Conservation (phyloP, 2,329 filamentous ascomycete species). For the Talaromyces islandicus region DNA sequence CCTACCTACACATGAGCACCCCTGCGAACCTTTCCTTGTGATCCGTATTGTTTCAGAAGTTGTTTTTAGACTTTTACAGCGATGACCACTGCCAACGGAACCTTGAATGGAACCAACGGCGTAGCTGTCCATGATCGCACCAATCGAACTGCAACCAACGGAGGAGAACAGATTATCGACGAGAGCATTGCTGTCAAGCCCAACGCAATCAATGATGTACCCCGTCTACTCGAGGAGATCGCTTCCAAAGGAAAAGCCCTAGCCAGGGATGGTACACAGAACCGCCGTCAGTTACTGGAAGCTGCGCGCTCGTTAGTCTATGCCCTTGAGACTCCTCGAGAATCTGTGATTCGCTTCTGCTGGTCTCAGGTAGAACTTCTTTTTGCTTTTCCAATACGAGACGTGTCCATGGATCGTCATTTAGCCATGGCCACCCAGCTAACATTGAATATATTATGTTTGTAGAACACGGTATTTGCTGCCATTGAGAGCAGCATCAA, state of each 20-base stretch:
- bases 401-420: not conserved
- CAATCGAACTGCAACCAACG: not conserved
- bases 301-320: slow-evolving; percentile 19
- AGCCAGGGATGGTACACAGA: slow-evolving; percentile 8
- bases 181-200: slow-evolving; percentile 11
- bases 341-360: slow-evolving; percentile 21
- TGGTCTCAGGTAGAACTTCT: slow-evolving; percentile 18
- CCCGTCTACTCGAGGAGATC: slow-evolving; percentile 15
- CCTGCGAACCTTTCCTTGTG: not conserved
- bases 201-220: slow-evolving; percentile 16
- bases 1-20: not conserved
- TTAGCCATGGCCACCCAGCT: not conserved
- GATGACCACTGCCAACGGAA: slow-evolving; percentile 4
- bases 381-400: not conserved
- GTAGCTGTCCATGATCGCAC: not conserved
- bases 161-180: slow-evolving; percentile 2
- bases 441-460: not conserved
- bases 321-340: slow-evolving; percentile 23
- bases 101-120: not conserved
- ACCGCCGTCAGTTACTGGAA: slow-evolving; percentile 20
- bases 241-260: slow-evolving; percentile 12
- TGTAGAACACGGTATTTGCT: slow-evolving; percentile 10
- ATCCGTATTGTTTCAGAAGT: not conserved
- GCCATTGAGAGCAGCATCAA: slow-evolving; percentile 13
- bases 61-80: not conserved